phyloP scores from a whole-genome alignment of 192 early-diverging fungal genomes.

The Funneliformis mosseae region DNA sequence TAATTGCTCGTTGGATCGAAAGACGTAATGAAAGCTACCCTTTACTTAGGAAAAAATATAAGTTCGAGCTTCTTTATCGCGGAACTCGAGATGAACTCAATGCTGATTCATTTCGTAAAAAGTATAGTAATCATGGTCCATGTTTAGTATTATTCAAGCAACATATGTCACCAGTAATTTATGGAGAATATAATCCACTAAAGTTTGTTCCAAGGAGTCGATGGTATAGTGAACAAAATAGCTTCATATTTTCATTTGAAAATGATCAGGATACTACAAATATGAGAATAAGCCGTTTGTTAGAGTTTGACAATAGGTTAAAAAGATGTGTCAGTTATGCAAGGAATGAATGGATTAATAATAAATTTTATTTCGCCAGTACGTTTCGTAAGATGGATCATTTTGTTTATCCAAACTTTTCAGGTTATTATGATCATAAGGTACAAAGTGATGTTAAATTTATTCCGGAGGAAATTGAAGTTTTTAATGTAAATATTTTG shows the following conservation, averaged over 20 bases:
- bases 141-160: too few species aligned
- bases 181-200: background rate
- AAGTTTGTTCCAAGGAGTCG: background rate
- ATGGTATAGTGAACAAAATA: background rate
- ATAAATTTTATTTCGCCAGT: background rate
- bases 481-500: background rate
- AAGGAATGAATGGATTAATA: too few species aligned
- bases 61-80: conserved; percentile 14
- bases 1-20: conserved; percentile 13
- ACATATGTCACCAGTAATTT: too few species aligned
- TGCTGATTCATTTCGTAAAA: too few species aligned
- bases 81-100: conserved; percentile 9
- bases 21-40: background rate
- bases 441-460: background rate
- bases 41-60: background rate
- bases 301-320: too few species aligned
- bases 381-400: background rate
- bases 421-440: background rate
- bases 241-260: too few species aligned
- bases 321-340: too few species aligned
- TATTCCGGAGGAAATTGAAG: background rate
- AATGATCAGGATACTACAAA: too few species aligned
- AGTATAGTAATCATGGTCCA: too few species aligned
- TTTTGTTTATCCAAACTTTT: background rate
- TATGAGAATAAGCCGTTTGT: too few species aligned